Base-by-base conservation (phyloP, 768 basidiomycete genomes). In the Epithele typhae region DNA sequence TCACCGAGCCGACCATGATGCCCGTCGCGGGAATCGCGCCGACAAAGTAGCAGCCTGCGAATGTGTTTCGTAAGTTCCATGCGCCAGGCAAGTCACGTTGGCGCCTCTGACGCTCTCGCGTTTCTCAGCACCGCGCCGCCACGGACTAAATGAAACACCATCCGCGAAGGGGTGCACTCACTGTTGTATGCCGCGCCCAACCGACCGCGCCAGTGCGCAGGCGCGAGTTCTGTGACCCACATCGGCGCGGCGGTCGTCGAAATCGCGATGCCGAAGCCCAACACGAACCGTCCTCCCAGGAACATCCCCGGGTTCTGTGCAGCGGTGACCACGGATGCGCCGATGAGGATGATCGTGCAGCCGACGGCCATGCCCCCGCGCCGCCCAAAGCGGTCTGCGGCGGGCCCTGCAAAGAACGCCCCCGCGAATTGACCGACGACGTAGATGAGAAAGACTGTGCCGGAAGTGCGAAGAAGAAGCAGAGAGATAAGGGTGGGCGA, bases 1-100 rank as follows among this genome's bases (percentile, higher is more conserved):
- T 75, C 74, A 87, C 82, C 15, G 88, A 84, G 22, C 88, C 89
- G 58, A 80, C 42, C 42, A 43, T 43, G 32, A 43, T 22, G 12
- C 42, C 42, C 15, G 42, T 43, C 4, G 42, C 42, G 15, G 42
- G 42, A 15, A 43, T 43, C 5, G 42, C 32, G 2, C 42, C 42
- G 25, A 43, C 21, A 17, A 43, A 43, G 33, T 34, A 43, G 32
- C 42, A 43, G 11, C 42, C 42, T 43, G 35, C 8, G 9, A 19
- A 19, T 9, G 6, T 7, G 8, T 8, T 8, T 7, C 15, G 17
- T 36, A 19, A 24, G 15, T 18, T 22, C 5, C 5, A 22, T 22
- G 37, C 8, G n/a, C 2, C 22, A 17, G 18, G 19, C 23, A 5
- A 23, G 19, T 38, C 18, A 38, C n/a, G 19, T 18, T 37, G 19